Conservation (phyloP, 768 basidiomycete genomes). For the Phanerodontia chrysosporium region DNA sequence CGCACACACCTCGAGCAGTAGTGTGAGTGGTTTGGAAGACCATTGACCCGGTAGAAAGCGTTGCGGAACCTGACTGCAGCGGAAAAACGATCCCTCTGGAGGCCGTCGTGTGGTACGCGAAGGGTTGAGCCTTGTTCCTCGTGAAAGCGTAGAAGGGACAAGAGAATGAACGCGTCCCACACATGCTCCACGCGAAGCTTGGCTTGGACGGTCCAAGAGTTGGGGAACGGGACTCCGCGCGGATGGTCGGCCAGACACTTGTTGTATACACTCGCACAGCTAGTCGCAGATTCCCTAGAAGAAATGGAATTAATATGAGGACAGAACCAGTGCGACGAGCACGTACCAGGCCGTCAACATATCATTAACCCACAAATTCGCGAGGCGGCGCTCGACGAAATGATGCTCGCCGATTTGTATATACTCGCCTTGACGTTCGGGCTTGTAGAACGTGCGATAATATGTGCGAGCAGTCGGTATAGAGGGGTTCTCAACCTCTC, state of each 20-base stretch:
- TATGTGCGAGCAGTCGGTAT: no score
- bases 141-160: constrained; percentile 22
- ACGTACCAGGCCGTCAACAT: constrained; percentile 6
- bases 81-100: constrained; percentile 22
- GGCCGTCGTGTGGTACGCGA: constrained; percentile 20
- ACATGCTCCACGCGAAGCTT: not conserved
- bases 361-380: not conserved
- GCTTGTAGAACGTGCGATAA: not conserved
- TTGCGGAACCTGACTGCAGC: constrained; percentile 23
- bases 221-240: not conserved
- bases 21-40: constrained; percentile 26
- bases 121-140: constrained; percentile 7
- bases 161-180: constrained; percentile 10
- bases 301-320: no score
- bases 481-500: no score
- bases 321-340: not conserved
- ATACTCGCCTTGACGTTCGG: not conserved
- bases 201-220: not conserved
- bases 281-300: constrained; percentile 10
- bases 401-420: constrained; percentile 6
- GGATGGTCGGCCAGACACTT: not conserved
- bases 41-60: constrained; percentile 15
- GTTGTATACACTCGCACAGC: constrained; percentile 10
- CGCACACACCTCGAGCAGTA: constrained; percentile 24
- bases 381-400: not conserved